phyloP scores from a whole-genome alignment of 1,284 basidiomycete species.

The Ganoderma sp. region DNA sequence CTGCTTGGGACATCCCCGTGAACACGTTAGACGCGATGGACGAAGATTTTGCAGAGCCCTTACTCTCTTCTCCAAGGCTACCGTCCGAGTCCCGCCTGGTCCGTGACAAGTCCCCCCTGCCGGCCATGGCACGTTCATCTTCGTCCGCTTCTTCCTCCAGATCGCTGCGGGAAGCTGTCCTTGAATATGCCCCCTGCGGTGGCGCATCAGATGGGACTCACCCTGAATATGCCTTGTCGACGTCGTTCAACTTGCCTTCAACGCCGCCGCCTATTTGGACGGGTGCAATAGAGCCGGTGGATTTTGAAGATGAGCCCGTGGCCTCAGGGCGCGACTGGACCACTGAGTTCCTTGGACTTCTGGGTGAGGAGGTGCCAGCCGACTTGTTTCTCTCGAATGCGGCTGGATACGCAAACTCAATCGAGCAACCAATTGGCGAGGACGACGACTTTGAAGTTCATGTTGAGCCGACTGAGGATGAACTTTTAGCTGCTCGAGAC shows the following conservation, averaged over 20 bases:
- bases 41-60: not conserved
- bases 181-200: not conserved
- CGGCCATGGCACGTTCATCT: not conserved
- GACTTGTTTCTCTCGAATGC: slow-evolving; percentile 1
- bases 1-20: not conserved
- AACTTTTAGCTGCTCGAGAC: not conserved
- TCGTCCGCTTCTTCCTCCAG: not conserved
- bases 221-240: not conserved
- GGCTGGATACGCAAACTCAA: not conserved
- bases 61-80: not conserved
- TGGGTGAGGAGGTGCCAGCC: not conserved
- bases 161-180: not conserved
- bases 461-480: not conserved
- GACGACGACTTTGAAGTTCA: not conserved
- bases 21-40: not conserved
- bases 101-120: not conserved
- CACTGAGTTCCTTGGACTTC: not conserved
- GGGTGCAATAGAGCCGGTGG: not conserved
- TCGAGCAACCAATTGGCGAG: not conserved
- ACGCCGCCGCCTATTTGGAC: not conserved
- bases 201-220: not conserved
- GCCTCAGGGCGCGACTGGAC: not conserved
- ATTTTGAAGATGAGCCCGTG: not conserved
- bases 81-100: not conserved
- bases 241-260: not conserved